Evolutionary conservation across 2,329 filamentous ascomycete species (phyloP), one percentile per base, ranked within the genome.

Genomic region (Sporothrix luriei): DNA sequence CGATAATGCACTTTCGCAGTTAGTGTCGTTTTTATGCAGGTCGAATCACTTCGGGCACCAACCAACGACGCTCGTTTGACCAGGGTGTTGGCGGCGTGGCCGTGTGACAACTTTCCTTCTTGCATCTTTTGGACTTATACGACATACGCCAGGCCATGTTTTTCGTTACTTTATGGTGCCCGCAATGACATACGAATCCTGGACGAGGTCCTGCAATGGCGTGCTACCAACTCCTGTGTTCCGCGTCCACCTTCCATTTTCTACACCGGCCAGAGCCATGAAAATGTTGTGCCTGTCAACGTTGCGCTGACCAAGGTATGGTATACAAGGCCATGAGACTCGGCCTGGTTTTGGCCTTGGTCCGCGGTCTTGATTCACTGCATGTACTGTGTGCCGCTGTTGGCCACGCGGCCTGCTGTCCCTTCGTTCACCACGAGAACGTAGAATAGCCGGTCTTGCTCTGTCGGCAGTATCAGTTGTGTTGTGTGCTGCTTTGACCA

Each of bases 1-100:
- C 65, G 65, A 67, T 67, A 21, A 57, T 33, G 65, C 65, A 67
- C 51, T 46, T 46, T 24, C 33, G 33, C 7, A 55, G 9, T 21
- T 48, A 67, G 64, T 57, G 51, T 43, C 49, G 64, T 66, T 66
- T 52, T 43, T 10, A 67, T 67, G 65, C 65, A 67, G 65, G 51
- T 14, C 33, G 43, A 49, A 48, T 40, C 57, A 46, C 38, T 21
- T 62, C 21, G 57, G 43, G 51, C 33, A 54, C 51, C 49, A 57
- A 29, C 38, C 51, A 67, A 16, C 65, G 19, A 16, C 16, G 38
- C 55, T 16, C 29, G n/a, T 40, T 54, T 52, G 62, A 13, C n/a
- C 11, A 38, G 46, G 21, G 29, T n/a, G 14, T 40, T 7, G 16
- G 4, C 26, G 29, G 48, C n/a, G 38, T 46, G 48, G 64, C 49